phyloP scores from a whole-genome alignment of 768 basidiomycete species.

The Russula brevipes region DNA sequence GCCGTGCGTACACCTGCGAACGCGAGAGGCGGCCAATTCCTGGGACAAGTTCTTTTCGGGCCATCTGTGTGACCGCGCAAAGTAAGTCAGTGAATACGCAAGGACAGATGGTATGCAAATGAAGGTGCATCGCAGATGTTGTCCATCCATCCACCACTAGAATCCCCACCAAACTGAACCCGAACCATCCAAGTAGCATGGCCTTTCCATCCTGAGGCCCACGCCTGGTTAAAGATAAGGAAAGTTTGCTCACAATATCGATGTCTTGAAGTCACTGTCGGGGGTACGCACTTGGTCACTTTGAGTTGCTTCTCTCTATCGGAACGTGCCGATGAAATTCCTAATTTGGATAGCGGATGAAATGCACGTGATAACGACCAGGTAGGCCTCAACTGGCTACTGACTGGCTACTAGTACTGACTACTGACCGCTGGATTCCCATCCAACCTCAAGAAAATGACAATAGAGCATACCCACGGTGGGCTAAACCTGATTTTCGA shows the following conservation, averaged over 20 bases:
- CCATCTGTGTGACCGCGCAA: constrained; percentile 51
- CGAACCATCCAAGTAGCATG: neutral
- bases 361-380: constrained; percentile 7
- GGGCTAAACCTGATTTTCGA: neutral
- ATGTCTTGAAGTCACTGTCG: constrained; percentile 41
- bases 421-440: neutral
- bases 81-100: constrained; percentile 5
- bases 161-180: constrained; percentile 21
- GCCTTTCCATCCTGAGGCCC: neutral
- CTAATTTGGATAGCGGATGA: neutral
- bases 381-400: too few relatives aligned
- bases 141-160: constrained; percentile 33
- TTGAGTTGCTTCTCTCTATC: constrained; percentile 15
- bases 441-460: neutral
- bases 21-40: constrained; percentile 79
- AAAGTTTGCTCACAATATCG: constrained; percentile 38
- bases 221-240: constrained; percentile 17
- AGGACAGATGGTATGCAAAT: neutral
- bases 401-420: too few relatives aligned
- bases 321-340: constrained; percentile 16
- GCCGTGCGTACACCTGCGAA: constrained; percentile 73
- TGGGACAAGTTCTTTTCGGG: constrained; percentile 80
- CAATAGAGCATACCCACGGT: constrained; percentile 14
- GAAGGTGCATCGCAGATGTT: constrained; percentile 34
- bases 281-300: constrained; percentile 24